Evolutionary conservation across 2,329 filamentous ascomycete species (phyloP).

Genomic region (Cyanodermella asteris): DNA sequence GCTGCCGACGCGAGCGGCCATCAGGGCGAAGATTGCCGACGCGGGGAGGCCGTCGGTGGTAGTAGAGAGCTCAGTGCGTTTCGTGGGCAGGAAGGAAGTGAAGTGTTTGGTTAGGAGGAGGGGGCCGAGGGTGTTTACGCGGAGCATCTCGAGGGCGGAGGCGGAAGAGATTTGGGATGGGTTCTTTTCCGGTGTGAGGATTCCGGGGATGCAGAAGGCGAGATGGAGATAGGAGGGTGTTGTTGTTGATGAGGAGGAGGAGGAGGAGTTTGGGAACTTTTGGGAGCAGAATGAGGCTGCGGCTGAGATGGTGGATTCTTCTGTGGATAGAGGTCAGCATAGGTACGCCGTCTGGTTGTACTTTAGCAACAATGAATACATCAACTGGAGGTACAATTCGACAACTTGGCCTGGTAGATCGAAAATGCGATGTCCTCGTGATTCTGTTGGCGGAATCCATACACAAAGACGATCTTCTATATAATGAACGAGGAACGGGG

Average conservation of each 20-base stretch:
- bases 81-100: slow-evolving; percentile 42
- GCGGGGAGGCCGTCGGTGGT: slow-evolving; percentile 19
- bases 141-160: slow-evolving; percentile 44
- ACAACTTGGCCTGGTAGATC: too few species aligned
- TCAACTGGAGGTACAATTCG: too few species aligned
- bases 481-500: background rate
- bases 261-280: slow-evolving; percentile 29
- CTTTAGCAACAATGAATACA: too few species aligned
- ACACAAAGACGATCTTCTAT: too few species aligned
- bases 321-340: slow-evolving; percentile 13
- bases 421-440: too few species aligned
- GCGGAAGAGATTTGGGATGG: slow-evolving; percentile 40
- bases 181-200: slow-evolving; percentile 52
- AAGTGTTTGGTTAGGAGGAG: slow-evolving; percentile 62
- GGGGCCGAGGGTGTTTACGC: slow-evolving; percentile 51
- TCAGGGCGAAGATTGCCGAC: slow-evolving; percentile 46
- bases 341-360: background rate
- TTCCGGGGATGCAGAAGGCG: slow-evolving; percentile 46
- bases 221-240: slow-evolving; percentile 37
- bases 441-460: too few species aligned
- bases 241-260: too few species aligned
- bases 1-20: slow-evolving; percentile 59
- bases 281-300: slow-evolving; percentile 32
- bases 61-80: slow-evolving; percentile 20
- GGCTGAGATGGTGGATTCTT: slow-evolving; percentile 38